Percentiles rank a stretch among this genome's conserved stretches.
These are phyloP conservation scores for Aspergillus jensenii DNA, from an alignment of 2,329 filamentous ascomycete genomes.

Conservation along the genomic window DNA sequence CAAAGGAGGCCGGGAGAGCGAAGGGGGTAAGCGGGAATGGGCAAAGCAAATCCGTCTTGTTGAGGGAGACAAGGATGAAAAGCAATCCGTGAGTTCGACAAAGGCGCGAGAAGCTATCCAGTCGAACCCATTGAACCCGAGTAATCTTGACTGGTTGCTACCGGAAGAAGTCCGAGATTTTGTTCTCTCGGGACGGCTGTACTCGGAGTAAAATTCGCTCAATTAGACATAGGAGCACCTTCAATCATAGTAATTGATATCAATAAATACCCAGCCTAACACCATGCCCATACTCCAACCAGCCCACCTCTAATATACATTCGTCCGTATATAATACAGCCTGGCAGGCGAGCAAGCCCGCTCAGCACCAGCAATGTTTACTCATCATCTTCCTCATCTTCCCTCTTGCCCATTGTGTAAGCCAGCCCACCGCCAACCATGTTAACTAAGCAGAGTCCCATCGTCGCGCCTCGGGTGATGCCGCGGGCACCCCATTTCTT, in stretches of 20 bases:
- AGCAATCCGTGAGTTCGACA: constrained; percentile 45
- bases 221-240: not conserved
- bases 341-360: not conserved
- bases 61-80: constrained; percentile 36
- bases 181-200: constrained; percentile 32
- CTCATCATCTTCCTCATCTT: constrained; percentile 35
- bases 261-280: not conserved
- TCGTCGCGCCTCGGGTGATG: constrained; percentile 45
- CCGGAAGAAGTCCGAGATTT: constrained; percentile 34
- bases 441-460: constrained; percentile 48
- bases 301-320: not conserved
- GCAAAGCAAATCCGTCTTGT: constrained; percentile 43
- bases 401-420: constrained; percentile 45
- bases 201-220: constrained; percentile 18
- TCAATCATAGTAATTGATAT: not conserved
- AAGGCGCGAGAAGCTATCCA: constrained; percentile 39
- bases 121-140: constrained; percentile 19
- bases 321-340: not conserved
- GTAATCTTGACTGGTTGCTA: constrained; percentile 37
- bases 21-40: constrained; percentile 45
- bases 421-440: constrained; percentile 47
- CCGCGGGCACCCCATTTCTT: constrained; percentile 48
- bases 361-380: constrained; percentile 2
- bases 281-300: not conserved
- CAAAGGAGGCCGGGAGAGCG: constrained; percentile 35